Conservation (phyloP, 139 green algal genomes). For the Ulvella scutata region DNA sequence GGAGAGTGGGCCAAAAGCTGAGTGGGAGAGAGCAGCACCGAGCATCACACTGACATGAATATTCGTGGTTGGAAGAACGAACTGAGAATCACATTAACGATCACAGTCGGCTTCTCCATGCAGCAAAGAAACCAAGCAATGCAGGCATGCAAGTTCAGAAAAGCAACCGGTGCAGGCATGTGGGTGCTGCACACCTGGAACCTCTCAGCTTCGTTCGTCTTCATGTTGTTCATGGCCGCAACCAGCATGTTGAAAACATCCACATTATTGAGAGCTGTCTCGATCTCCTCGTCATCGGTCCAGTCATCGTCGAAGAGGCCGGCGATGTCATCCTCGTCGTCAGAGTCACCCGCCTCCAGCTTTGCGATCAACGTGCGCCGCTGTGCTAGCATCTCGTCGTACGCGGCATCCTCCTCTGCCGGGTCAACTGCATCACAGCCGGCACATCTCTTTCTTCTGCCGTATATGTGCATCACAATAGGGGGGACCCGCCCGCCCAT, state of each 20-base stretch:
- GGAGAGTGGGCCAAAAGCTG: no score
- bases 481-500: no score
- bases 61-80: no score
- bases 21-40: no score
- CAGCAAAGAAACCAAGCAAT: no score
- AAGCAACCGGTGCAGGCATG: no score
- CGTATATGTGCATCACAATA: no score
- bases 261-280: background rate
- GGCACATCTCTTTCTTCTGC: no score
- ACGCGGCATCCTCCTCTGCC: background rate
- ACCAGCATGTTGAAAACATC: constrained; percentile 1
- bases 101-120: no score
- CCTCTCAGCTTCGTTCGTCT: background rate
- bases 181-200: background rate
- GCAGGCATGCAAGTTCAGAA: no score
- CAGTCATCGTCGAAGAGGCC: background rate
- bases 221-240: constrained; percentile 3
- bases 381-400: background rate
- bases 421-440: background rate
- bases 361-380: background rate
- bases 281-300: background rate
- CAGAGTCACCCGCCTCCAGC: background rate
- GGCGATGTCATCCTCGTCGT: background rate
- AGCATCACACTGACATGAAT: no score
- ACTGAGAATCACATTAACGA: no score